These are phyloP conservation scores for Pistacia atlantica DNA, from an alignment of 345 rosid genomes.

Conservation along the genomic window DNA sequence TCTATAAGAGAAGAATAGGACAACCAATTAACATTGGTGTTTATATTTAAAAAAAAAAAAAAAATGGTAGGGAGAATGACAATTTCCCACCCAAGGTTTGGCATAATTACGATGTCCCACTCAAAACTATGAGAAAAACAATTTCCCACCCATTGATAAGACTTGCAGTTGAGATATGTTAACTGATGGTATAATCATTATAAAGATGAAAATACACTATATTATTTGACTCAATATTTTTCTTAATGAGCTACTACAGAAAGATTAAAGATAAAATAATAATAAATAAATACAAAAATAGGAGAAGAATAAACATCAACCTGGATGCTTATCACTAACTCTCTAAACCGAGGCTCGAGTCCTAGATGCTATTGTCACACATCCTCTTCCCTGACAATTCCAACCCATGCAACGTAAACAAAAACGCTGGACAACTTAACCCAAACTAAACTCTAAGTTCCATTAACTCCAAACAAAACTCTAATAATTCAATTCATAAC, in stretches of 20 bases:
- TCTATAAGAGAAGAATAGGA: too few relatives aligned
- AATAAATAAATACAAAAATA: neutral
- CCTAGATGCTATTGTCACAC: constrained; percentile 89
- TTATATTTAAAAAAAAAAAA: too few relatives aligned
- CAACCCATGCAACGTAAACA: neutral
- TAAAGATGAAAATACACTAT: too few relatives aligned
- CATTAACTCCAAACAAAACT: neutral
- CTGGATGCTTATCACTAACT: constrained; percentile 89
- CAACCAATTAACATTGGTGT: too few relatives aligned
- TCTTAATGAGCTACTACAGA: neutral
- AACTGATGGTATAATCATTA: too few relatives aligned
- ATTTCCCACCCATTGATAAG: too few relatives aligned
- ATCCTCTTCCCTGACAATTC: constrained; percentile 61
- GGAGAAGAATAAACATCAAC: constrained; percentile 30
- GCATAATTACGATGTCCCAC: too few relatives aligned
- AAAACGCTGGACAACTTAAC: neutral
- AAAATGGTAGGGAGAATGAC: too few relatives aligned
- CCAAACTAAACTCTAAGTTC: neutral
- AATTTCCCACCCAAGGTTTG: too few relatives aligned
- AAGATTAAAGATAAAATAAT: neutral
- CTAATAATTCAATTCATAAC: neutral
- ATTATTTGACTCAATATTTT: too few relatives aligned
- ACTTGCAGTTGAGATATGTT: too few relatives aligned
- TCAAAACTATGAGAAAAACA: too few relatives aligned
- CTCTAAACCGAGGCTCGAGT: constrained; percentile 77